Conservation (phyloP, 495 filamentous ascomycete genomes). For the Penicillium pancosmium region DNA sequence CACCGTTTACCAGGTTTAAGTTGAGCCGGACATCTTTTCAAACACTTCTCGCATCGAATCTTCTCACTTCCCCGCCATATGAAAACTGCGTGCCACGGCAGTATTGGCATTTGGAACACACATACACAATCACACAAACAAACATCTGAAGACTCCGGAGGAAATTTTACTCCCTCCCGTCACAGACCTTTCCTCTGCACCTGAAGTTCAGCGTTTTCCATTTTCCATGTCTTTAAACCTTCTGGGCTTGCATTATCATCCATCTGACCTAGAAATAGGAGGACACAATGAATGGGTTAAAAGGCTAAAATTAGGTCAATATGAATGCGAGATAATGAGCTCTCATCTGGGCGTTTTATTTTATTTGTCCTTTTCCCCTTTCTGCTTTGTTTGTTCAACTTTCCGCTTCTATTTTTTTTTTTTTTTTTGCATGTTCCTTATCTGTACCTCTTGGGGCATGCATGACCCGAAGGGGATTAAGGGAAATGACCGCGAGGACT, state of each 20-base stretch:
- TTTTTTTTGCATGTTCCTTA: not conserved
- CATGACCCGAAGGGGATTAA: not conserved
- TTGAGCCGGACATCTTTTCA: not conserved
- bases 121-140: not conserved
- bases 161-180: not conserved
- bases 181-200: not conserved
- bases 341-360: constrained; percentile 21
- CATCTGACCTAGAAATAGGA: constrained; percentile 23
- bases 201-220: constrained; percentile 16
- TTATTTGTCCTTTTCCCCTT: constrained; percentile 14
- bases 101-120: not conserved
- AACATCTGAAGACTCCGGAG: not conserved
- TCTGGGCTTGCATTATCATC: constrained; percentile 7
- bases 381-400: constrained; percentile 6
- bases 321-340: constrained; percentile 17
- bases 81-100: not conserved
- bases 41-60: constrained; percentile 4
- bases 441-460: not conserved
- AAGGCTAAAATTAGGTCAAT: constrained; percentile 17
- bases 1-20: constrained; percentile 47
- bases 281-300: constrained; percentile 14
- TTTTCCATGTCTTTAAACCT: constrained; percentile 6
- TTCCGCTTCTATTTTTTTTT: constrained; percentile 5
- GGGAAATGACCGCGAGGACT: not conserved
- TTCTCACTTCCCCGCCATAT: not conserved